Base-by-base conservation (phyloP, 768 basidiomycete genomes). In the Trametes punicea region DNA sequence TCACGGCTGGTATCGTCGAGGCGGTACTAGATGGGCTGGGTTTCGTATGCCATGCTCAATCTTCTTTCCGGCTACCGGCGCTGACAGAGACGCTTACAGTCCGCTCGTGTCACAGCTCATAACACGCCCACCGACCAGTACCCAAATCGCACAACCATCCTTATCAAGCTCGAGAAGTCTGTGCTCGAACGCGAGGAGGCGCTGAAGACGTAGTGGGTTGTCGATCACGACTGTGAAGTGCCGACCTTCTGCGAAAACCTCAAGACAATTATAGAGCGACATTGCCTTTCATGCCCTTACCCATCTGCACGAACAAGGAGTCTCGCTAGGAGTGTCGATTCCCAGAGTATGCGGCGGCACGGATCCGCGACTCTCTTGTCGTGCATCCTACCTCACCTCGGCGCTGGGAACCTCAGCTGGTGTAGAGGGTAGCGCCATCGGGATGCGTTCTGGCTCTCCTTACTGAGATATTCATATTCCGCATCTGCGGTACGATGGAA, bases 1-100 rank as follows among this genome's bases (percentile, higher is more conserved):
- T 96, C 67, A 93, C 93, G 0, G 97, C 97, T 10, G 97, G 97
- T 1, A 86, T 99, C 46, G 96, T 99, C 11, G 97, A 99, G 73
- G 97, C 95, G 10, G 92, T 96, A 15, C 77, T 98, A 60, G 95
- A 98, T 68, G 94, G 93, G 1, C 77, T 96, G 23, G 91, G 93
- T 56, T 93, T 98, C 64, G 95, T 97, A 67, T 67, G 93, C 83
- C n/a, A 5, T n/a, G 4, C 51, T 8, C 36, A 2, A 44, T 33
- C 45, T 45, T 30, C 15, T 21, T 21, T 18, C 57, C 18, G 16
- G 40, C 27, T 30, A 26, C 18, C 40, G 16, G 30, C 42, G 57
- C 47, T 36, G 18, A 45, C 48, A 8, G 26, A 5, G 20, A 10
- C 9, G 25, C 3, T 13, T 39, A 26, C 66, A 98, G 96, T 96